Percentiles rank a stretch among this genome's conserved stretches.
Evolutionary conservation across 768 basidiomycete species (phyloP).

Genomic region (Gloeostereum incarnatum): DNA sequence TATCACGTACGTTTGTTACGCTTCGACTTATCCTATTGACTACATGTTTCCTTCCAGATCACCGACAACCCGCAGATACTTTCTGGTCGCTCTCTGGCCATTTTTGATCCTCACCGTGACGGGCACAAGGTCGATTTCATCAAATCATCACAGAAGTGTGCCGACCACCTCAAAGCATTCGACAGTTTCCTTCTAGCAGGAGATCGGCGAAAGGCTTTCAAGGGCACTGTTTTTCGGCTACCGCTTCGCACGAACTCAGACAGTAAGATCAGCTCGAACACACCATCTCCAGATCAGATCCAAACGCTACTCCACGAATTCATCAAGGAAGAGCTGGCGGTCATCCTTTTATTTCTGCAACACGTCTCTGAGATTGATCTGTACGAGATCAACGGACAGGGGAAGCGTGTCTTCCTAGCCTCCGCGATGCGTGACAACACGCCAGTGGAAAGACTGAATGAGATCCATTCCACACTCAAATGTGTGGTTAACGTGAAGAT

Average conservation of each 20-base stretch:
- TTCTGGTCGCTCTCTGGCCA: slow-evolving; percentile 14
- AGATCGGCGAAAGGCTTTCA: too few relatives aligned
- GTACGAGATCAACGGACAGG: slow-evolving; percentile 12
- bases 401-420: slow-evolving; percentile 8
- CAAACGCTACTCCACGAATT: slow-evolving; percentile 14
- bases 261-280: slow-evolving; percentile 7
- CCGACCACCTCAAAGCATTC: slow-evolving; percentile 17
- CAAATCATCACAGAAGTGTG: slow-evolving; percentile 10
- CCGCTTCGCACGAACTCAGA: slow-evolving; percentile 15
- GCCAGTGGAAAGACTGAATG: too few relatives aligned
- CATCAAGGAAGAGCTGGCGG: slow-evolving; percentile 14
- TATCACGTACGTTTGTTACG: slow-evolving; percentile 17
- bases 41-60: slow-evolving; percentile 11
- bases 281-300: slow-evolving; percentile 9
- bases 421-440: too few relatives aligned
- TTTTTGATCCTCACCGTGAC: slow-evolving; percentile 19
- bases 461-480: too few relatives aligned
- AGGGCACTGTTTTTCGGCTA: slow-evolving; percentile 19
- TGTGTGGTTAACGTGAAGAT: too few relatives aligned
- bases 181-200: slow-evolving; percentile 4
- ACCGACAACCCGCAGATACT: slow-evolving; percentile 21
- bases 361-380: slow-evolving; percentile 17
- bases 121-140: neutral
- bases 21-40: neutral
- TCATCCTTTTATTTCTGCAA: slow-evolving; percentile 17